phyloP scores from a whole-genome alignment of 2,329 filamentous ascomycete genomes.

The Claviceps humidiphila region DNA sequence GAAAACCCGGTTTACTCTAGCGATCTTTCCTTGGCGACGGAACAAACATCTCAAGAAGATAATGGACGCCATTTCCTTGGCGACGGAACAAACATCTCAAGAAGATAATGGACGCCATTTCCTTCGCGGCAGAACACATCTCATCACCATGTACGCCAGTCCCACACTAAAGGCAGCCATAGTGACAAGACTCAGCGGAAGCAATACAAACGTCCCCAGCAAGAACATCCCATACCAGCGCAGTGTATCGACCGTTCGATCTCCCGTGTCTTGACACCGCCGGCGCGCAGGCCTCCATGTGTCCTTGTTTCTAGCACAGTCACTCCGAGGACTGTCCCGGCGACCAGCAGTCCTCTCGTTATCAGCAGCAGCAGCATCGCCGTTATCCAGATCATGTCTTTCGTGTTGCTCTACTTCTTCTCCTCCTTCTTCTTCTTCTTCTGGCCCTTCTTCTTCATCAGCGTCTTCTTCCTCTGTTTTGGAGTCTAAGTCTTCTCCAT shows the following conservation, averaged over 20 bases:
- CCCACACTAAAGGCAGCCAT: conserved; percentile 22
- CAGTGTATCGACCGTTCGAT: conserved; percentile 26
- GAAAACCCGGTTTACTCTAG: too few relatives aligned
- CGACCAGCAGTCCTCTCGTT: conserved; percentile 13
- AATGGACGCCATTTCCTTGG: neutral
- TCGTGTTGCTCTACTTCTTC: conserved; percentile 13
- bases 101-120: neutral
- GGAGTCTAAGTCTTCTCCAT: too few relatives aligned
- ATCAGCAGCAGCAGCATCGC: conserved; percentile 7
- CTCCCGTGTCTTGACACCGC: conserved; percentile 21
- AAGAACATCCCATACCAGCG: conserved; percentile 29
- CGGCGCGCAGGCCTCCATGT: conserved; percentile 15
- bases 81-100: too few relatives aligned
- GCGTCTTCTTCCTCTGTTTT: conserved; percentile 11
- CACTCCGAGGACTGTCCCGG: conserved; percentile 10
- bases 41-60: too few relatives aligned
- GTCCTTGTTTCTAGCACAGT: conserved; percentile 11
- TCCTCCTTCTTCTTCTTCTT: conserved; percentile 14
- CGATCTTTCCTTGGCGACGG: too few relatives aligned
- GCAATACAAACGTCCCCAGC: conserved; percentile 32
- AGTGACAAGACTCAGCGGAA: conserved; percentile 29
- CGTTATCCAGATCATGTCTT: conserved; percentile 14
- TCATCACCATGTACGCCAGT: conserved; percentile 27
- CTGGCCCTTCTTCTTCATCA: conserved; percentile 13
- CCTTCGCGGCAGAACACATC: too few relatives aligned